A percentile compares a stretch with the other conserved stretches of the same genome.
Conservation (phyloP, 768 basidiomycete genomes). For the Punctularia strigosozonata region DNA sequence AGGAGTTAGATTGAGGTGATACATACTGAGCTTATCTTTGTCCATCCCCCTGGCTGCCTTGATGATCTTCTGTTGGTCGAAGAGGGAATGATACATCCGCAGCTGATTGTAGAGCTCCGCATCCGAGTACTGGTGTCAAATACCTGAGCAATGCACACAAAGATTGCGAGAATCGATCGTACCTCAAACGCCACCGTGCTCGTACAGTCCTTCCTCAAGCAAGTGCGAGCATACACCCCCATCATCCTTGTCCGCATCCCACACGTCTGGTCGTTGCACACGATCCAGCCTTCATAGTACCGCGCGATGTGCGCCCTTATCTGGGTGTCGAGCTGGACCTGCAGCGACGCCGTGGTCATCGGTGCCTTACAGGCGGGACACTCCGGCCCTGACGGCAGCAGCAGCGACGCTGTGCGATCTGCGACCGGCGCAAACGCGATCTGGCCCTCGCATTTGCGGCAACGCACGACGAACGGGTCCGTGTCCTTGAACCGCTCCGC, state of each 20-base stretch:
- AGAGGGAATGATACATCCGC: slow-evolving; percentile 69
- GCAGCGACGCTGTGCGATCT: slow-evolving; percentile 52
- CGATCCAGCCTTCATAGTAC: slow-evolving; percentile 85
- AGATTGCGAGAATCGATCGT: slow-evolving; percentile 12
- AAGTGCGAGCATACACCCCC: slow-evolving; percentile 82
- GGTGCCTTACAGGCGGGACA: slow-evolving; percentile 57
- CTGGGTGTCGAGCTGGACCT: slow-evolving; percentile 78
- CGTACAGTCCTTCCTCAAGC: slow-evolving; percentile 56
- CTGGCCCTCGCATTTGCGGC: slow-evolving; percentile 58
- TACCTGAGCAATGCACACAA: too few species aligned
- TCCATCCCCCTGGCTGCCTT: slow-evolving; percentile 37
- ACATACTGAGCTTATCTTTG: slow-evolving; percentile 23
- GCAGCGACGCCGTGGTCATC: slow-evolving; percentile 50
- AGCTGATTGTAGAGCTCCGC: slow-evolving; percentile 82
- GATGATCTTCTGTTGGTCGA: slow-evolving; percentile 56
- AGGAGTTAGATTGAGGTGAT: too few species aligned
- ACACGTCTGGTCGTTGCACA: slow-evolving; percentile 83
- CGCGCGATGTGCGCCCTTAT: slow-evolving; percentile 63
- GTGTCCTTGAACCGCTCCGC: slow-evolving; percentile 76
- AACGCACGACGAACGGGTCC: slow-evolving; percentile 60
- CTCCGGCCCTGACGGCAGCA: slow-evolving; percentile 50
- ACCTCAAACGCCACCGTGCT: slow-evolving; percentile 73
- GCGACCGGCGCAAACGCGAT: slow-evolving; percentile 46
- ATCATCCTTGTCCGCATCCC: slow-evolving; percentile 82
- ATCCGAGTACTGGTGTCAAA: slow-evolving; percentile 72